A percentile compares a stretch with the other conserved stretches of the same genome.
Evolutionary conservation across 129 eudicot genomes (phyloP).

Genomic region (Pulicaria dysenterica): DNA sequence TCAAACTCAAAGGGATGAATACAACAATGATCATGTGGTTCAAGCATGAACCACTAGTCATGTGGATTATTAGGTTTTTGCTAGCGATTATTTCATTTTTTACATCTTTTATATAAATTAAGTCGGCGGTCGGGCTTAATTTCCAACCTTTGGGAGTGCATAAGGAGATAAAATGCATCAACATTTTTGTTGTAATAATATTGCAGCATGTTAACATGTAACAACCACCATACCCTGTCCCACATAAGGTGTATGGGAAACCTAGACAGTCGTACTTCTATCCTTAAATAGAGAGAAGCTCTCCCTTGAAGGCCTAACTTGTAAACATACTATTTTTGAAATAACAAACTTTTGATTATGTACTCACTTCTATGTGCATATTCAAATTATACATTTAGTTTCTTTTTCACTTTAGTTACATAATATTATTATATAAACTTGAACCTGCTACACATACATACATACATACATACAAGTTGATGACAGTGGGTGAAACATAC

Average conservation of each 20-base stretch:
- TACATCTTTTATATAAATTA: neutral
- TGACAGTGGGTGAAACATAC: too few relatives aligned
- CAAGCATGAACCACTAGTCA: constrained; percentile 27
- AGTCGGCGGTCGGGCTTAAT: neutral
- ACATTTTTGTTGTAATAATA: constrained; percentile 11
- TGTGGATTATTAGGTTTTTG: neutral
- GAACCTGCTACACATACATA: too few relatives aligned
- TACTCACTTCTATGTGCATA: neutral
- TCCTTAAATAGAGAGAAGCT: too few relatives aligned
- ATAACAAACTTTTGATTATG: neutral
- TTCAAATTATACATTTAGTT: too few relatives aligned
- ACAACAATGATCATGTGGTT: constrained; percentile 31
- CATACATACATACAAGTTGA: too few relatives aligned
- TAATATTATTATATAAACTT: too few relatives aligned
- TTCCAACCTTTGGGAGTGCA: neutral
- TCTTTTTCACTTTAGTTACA: too few relatives aligned
- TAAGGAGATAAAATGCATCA: neutral
- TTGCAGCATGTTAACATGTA: neutral
- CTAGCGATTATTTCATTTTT: neutral
- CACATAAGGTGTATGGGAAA: too few relatives aligned
- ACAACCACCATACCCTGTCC: too few relatives aligned
- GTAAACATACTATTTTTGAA: neutral
- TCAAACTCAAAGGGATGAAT: constrained; percentile 25
- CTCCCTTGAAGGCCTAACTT: neutral
- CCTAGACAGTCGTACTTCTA: too few relatives aligned